Base-by-base conservation (phyloP, 345 rosid species). In the Syzygium jambos region DNA sequence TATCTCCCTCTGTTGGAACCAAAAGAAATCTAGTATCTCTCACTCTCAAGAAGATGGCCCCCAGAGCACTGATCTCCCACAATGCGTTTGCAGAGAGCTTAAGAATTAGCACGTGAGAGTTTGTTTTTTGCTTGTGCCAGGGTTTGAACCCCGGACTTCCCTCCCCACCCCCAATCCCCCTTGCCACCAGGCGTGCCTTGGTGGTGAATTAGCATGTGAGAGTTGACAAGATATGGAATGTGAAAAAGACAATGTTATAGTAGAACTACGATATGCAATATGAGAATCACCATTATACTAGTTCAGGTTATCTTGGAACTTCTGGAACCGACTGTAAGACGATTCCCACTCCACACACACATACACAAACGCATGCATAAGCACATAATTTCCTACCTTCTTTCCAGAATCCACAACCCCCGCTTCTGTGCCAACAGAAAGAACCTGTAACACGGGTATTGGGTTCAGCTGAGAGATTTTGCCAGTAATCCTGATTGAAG, bases 381-480 rank as follows among this genome's bases (percentile, higher is more conserved):
- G 2, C 34, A 53, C n/a, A 84, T 14, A n/a, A 51, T 19, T 6
- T 38, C 51, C 85, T 90, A 95, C 99, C 98, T 94, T 96, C 92
- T 96, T 96, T 84, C 97, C 98, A 63, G 94, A 92, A 7, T 93
- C 92, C 88, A 98, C 95, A 43, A 83, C 88, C 89, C 92, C 96
- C 84, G 92, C 97, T 61, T 93, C 98, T 68, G 91, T 52, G 73
- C 99, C 99, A 92, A 94, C 95, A 85, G 97, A 89, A 34, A 96
- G 90, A 77, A 96, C 90, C 99, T 96, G 89, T 80, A 77, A 84
- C 3, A 4, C 30, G 49, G 16, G 52, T 19, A 65, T 21, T 9
- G 5, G 22, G n/a, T 3, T 51, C 21, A 29, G 49, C 56, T 14
- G 19, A 84, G 51, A 84, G 41, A 82, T 73, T 68, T 25, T 19